A percentile compares a stretch with the other conserved stretches of the same genome.
Evolutionary conservation across 805 yeast species (phyloP).

Genomic region (Pichia exigua): DNA sequence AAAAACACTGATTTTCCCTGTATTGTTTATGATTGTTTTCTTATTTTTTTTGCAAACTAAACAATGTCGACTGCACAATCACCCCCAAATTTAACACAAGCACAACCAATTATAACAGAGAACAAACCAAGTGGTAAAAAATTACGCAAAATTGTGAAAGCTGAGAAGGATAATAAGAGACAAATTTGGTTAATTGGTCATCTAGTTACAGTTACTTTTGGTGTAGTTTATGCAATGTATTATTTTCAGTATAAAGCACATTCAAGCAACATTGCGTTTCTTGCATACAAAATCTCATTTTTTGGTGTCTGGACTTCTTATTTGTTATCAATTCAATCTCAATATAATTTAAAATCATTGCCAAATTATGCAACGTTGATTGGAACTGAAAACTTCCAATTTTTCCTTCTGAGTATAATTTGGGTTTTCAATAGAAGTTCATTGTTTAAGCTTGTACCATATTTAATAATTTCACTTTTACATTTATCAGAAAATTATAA

Average conservation of each 20-base stretch:
- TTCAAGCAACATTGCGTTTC: slow-evolving; percentile 38
- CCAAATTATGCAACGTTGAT: slow-evolving; percentile 60
- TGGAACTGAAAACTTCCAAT: slow-evolving; percentile 73
- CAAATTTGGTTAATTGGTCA: slow-evolving; percentile 55
- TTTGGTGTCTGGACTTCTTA: slow-evolving; percentile 50
- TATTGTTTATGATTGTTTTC: not conserved
- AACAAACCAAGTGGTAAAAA: slow-evolving; percentile 2
- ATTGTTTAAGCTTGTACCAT: slow-evolving; percentile 58
- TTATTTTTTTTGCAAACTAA: not conserved
- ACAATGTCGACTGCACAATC: not conserved
- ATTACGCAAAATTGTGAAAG: slow-evolving; percentile 9
- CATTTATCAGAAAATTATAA: slow-evolving; percentile 43
- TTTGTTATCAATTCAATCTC: slow-evolving; percentile 45
- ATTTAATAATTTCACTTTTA: slow-evolving; percentile 44
- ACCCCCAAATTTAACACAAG: not conserved
- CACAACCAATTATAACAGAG: not conserved
- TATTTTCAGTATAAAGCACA: slow-evolving; percentile 30
- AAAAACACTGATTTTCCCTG: not conserved
- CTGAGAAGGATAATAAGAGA: slow-evolving; percentile 23
- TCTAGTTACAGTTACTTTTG: slow-evolving; percentile 35
- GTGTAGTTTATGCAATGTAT: slow-evolving; percentile 29
- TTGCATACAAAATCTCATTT: slow-evolving; percentile 47
- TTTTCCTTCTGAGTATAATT: slow-evolving; percentile 41
- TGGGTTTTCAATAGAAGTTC: slow-evolving; percentile 65
- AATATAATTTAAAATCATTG: slow-evolving; percentile 45